Conservation (phyloP, 768 basidiomycete genomes). For the Artomyces pyxidatus region DNA sequence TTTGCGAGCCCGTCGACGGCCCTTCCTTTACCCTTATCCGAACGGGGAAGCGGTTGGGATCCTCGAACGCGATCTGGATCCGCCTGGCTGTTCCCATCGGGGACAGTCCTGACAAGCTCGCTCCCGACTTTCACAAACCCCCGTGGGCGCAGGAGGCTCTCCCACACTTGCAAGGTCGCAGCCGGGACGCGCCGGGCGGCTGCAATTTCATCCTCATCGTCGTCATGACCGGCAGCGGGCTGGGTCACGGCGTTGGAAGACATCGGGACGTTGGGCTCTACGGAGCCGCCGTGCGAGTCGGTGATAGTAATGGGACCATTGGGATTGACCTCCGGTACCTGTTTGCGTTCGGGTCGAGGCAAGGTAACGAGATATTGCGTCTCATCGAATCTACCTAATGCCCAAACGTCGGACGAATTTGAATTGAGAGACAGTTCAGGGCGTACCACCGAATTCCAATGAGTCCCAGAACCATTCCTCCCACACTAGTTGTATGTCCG, state of each 20-base stretch:
- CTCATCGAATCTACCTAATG: constrained; percentile 13
- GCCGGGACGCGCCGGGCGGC: constrained; percentile 50
- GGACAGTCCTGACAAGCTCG: constrained; percentile 37
- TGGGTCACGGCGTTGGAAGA: background rate
- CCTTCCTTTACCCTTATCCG: constrained; percentile 4
- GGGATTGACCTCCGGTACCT: background rate
- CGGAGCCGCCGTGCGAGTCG: background rate
- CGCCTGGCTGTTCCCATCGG: background rate
- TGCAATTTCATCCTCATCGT: constrained; percentile 50
- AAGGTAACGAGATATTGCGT: constrained; percentile 9
- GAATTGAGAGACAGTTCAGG: no score
- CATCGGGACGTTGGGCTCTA: constrained; percentile 1
- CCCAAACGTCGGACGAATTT: background rate
- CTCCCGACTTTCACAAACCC: constrained; percentile 57
- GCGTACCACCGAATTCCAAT: constrained; percentile 59
- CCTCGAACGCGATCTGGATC: constrained; percentile 5
- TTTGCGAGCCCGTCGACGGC: no score
- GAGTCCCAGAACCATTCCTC: constrained; percentile 98
- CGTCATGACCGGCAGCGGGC: background rate
- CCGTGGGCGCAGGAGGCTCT: constrained; percentile 54
- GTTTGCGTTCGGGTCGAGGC: constrained; percentile 13
- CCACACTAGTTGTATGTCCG: constrained; percentile 75
- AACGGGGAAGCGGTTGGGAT: no score
- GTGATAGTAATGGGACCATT: background rate
- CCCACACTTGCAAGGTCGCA: constrained; percentile 63